These are phyloP conservation scores for Diutina ranongensis DNA, from an alignment of 1,139 yeast genomes.

Conservation along the genomic window DNA sequence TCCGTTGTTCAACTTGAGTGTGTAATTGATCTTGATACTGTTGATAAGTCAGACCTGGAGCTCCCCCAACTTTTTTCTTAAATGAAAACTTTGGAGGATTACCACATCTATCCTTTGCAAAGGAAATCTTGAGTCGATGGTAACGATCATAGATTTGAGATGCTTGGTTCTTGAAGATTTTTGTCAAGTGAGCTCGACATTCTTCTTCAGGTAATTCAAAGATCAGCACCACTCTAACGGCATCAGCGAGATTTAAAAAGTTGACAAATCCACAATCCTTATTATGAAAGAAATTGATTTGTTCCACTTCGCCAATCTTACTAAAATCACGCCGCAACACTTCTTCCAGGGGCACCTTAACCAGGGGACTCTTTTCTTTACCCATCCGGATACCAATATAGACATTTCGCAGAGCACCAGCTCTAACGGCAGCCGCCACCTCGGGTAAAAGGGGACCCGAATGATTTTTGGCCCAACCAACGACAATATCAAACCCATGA, in stretches of 20 bases:
- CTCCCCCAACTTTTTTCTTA: slow-evolving; percentile 7
- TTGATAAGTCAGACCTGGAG: slow-evolving; percentile 3
- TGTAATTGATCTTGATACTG: slow-evolving; percentile 4
- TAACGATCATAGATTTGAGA: slow-evolving; percentile 26
- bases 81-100: slow-evolving; percentile 26
- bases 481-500: slow-evolving; percentile 33
- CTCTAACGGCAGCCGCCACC: slow-evolving; percentile 32
- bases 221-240: slow-evolving; percentile 23
- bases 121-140: slow-evolving; percentile 28
- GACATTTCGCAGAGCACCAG: slow-evolving; percentile 39
- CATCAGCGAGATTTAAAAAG: slow-evolving; percentile 29
- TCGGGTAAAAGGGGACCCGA: slow-evolving; percentile 30
- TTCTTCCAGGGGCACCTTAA: slow-evolving; percentile 17
- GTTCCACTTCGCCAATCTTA: slow-evolving; percentile 33
- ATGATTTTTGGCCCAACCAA: slow-evolving; percentile 37
- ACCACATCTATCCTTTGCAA: slow-evolving; percentile 39
- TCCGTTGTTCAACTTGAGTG: slow-evolving; percentile 2
- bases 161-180: not conserved
- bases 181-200: not conserved
- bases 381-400: slow-evolving; percentile 27
- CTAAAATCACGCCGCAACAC: slow-evolving; percentile 25
- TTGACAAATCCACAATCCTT: slow-evolving; percentile 37
- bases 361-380: not conserved
- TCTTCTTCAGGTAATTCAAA: slow-evolving; percentile 14
- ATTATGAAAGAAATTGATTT: slow-evolving; percentile 34